phyloP scores from a whole-genome alignment of 208 protist species.

The Spongospora subterranea region DNA sequence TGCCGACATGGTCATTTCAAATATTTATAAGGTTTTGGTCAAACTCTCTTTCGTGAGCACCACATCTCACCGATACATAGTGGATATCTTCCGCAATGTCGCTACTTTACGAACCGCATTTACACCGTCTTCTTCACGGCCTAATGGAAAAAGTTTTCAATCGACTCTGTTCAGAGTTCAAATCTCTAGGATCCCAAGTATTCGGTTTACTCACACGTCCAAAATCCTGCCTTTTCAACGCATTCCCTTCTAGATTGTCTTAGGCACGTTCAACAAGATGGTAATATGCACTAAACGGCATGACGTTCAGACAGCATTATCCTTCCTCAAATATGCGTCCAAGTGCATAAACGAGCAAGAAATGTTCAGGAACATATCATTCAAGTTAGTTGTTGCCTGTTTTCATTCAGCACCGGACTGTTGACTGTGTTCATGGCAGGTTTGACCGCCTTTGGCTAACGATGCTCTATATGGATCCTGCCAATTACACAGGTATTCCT shows the following conservation, averaged over 20 bases:
- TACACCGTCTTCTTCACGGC: conserved; percentile 65
- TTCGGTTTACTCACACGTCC: not conserved
- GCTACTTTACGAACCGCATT: conserved; percentile 63
- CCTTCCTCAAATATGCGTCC: conserved; percentile 24
- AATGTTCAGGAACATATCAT: not conserved
- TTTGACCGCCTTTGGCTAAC: conserved; percentile 40
- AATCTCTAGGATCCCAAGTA: conserved; percentile 58
- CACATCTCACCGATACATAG: not conserved
- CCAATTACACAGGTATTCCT: conserved; percentile 65
- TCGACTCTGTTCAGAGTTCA: conserved; percentile 62
- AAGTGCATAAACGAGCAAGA: not conserved
- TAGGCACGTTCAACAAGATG: conserved; percentile 65
- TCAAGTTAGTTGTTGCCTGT: not conserved
- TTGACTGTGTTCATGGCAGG: not conserved
- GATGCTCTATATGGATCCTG: conserved; percentile 62
- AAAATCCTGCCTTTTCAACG: not conserved
- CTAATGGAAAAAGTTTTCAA: conserved; percentile 68
- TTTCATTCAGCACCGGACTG: not conserved
- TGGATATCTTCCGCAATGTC: conserved; percentile 63
- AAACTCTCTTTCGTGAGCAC: not conserved
- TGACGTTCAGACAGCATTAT: not conserved
- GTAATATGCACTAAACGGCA: conserved; percentile 63
- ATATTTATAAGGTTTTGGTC: conserved; percentile 53
- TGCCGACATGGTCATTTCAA: conserved; percentile 53
- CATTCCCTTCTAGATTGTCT: conserved; percentile 52